phyloP scores from a whole-genome alignment of 176 grass and related monocot species.

The Elaeis guineensis region DNA sequence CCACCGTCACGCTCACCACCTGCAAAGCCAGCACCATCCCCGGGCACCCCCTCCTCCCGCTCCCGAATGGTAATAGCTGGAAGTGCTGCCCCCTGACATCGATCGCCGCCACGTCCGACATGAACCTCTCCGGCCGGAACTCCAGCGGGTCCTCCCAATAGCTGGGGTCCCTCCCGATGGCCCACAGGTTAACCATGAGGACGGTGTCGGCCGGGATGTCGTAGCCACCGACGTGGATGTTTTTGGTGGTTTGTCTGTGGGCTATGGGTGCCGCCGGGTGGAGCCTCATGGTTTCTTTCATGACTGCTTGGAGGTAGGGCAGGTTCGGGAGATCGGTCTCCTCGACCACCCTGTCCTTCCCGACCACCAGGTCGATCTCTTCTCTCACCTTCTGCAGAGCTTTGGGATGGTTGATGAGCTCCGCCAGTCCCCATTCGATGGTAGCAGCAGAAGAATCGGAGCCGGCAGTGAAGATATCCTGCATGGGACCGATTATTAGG shows the following conservation, averaged over 20 bases:
- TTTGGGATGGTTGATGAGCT: conserved; percentile 38
- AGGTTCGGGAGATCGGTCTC: conserved; percentile 33
- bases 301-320: conserved; percentile 44
- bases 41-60: conserved; percentile 19
- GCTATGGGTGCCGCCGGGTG: conserved; percentile 27
- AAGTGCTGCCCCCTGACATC: conserved; percentile 46
- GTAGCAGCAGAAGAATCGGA: conserved; percentile 35
- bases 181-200: conserved; percentile 49
- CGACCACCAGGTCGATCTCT: conserved; percentile 36
- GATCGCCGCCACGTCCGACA: conserved; percentile 16
- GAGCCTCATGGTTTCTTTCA: conserved; percentile 51
- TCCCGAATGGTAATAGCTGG: conserved; percentile 67
- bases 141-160: conserved; percentile 34
- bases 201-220: conserved; percentile 33
- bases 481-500: neutral
- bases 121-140: conserved; percentile 39
- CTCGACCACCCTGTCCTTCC: conserved; percentile 22
- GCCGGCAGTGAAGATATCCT: conserved; percentile 54
- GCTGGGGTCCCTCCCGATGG: conserved; percentile 38
- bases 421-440: conserved; percentile 51
- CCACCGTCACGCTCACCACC: neutral
- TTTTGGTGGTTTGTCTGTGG: conserved; percentile 32
- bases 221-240: conserved; percentile 34
- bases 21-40: too few species aligned
- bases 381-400: conserved; percentile 11